Evolutionary conservation across 805 yeast species (phyloP).

Genomic region (Metschnikowia aberdeeniae): DNA sequence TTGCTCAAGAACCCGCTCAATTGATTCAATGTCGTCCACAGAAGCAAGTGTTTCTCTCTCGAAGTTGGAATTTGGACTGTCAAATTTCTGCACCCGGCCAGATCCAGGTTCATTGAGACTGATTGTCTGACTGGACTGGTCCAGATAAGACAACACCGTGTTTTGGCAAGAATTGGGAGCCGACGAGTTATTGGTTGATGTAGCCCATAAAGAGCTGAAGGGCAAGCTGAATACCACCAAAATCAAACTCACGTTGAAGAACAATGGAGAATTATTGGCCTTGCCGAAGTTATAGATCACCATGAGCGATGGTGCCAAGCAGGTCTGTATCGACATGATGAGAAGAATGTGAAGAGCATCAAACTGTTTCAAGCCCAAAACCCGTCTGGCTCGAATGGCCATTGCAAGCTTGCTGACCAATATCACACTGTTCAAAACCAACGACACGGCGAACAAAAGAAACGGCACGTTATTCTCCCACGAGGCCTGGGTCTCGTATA

Average conservation of each 20-base stretch:
- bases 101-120: conserved; percentile 3
- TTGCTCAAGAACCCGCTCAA: conserved; percentile 12
- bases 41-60: conserved; percentile 11
- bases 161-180: conserved; percentile 19
- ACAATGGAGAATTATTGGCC: conserved; percentile 30
- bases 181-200: conserved; percentile 51
- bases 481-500: conserved; percentile 19
- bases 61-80: conserved; percentile 8
- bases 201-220: conserved; percentile 85
- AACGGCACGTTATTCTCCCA: conserved; percentile 52
- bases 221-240: conserved; percentile 74
- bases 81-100: conserved; percentile 6
- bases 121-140: conserved; percentile 4
- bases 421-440: conserved; percentile 57
- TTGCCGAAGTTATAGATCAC: conserved; percentile 49
- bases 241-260: conserved; percentile 50
- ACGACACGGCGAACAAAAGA: conserved; percentile 65
- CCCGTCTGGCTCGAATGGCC: conserved; percentile 71
- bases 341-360: conserved; percentile 76
- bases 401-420: conserved; percentile 59
- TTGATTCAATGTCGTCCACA: conserved; percentile 11
- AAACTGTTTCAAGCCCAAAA: conserved; percentile 76
- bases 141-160: conserved; percentile 12
- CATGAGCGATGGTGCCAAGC: conserved; percentile 71
- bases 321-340: conserved; percentile 78